phyloP scores from a whole-genome alignment of 345 rosid species.

The Bruguiera parviflora region DNA sequence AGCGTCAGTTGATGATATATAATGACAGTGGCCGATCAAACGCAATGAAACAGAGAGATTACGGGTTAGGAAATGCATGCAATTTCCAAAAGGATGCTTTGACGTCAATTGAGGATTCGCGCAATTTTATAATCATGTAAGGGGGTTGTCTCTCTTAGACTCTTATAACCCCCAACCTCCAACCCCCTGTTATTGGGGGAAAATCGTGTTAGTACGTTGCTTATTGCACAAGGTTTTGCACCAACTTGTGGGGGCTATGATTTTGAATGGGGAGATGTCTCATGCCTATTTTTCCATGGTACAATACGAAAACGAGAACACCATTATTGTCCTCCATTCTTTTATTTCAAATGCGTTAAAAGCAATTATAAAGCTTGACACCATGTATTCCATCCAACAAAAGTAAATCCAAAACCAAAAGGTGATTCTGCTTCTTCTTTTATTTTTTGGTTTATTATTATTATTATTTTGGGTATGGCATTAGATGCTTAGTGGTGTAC shows the following conservation, averaged over 20 bases:
- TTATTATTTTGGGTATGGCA: no score
- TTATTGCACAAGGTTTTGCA: neutral
- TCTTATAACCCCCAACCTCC: neutral
- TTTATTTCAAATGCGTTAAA: neutral
- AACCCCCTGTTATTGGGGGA: neutral
- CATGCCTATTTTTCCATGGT: neutral
- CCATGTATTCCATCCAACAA: neutral
- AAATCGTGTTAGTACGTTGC: no score
- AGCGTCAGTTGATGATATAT: no score
- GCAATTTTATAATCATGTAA: neutral
- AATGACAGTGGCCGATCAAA: no score
- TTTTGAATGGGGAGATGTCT: neutral
- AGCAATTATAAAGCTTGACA: conserved; percentile 2
- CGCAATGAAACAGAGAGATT: no score
- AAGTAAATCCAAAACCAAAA: neutral
- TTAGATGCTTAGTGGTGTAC: no score
- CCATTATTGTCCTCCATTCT: neutral
- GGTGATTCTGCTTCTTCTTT: no score
- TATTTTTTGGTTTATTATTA: no score
- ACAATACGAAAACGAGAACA: neutral
- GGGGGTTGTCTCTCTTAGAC: neutral
- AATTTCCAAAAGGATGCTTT: no score
- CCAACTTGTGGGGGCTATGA: conserved; percentile 1
- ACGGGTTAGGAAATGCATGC: no score
- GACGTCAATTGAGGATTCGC: no score